Base-by-base conservation (phyloP, 306 rosid genomes). In the Medicago ruthenica region DNA sequence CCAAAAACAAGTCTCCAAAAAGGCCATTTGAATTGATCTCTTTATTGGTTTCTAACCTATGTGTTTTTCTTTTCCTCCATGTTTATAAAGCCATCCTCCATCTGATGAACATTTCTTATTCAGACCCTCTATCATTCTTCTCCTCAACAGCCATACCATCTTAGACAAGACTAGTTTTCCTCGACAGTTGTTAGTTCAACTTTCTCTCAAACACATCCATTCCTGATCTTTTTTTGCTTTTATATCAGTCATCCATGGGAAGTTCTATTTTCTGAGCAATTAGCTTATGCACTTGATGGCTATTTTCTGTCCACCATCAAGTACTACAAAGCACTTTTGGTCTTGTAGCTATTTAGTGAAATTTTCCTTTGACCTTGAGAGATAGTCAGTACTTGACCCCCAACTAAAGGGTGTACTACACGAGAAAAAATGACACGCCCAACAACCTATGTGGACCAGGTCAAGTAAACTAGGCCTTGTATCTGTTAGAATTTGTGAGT, bases 81-180 rank as follows among this genome's bases (percentile, higher is more conserved):
- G 66, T 70, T 59, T 58, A 70, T 47, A 11, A 8, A 59, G 62
- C 50, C 67, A 77, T 24, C 50, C 27, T 45, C 61, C 61, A 59
- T 58, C 11, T 7, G 22, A 44, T 9, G 22, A 54, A 54, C 60
- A 17, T 24, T 17, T 54, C 12, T 53, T 37, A 37, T 37, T 37
- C 41, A 37, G 9, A 8, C 1, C 42, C 42, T 8, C 42, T 18
- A 54, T 18, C 5, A 37, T 18, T 57, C 22, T 22, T 53, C 41
- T 47, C 34, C 39, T 17, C 44, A 47, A 63, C n/a, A 15, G 37
- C 16, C 40, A 67, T 54, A 54, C 24, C 31, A 57, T 9, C 63
- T 9, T 57, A 57, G 63, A 15, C 37, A 67, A 37, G 44, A 58
- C 39, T 58, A 5, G n/a, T 75, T 15, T 74, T 18, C 45, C 44